Percentiles rank a stretch among this genome's conserved stretches.
These are phyloP conservation scores for Periconia digitata DNA, from an alignment of 2,329 filamentous ascomycete genomes.

Conservation along the genomic window DNA sequence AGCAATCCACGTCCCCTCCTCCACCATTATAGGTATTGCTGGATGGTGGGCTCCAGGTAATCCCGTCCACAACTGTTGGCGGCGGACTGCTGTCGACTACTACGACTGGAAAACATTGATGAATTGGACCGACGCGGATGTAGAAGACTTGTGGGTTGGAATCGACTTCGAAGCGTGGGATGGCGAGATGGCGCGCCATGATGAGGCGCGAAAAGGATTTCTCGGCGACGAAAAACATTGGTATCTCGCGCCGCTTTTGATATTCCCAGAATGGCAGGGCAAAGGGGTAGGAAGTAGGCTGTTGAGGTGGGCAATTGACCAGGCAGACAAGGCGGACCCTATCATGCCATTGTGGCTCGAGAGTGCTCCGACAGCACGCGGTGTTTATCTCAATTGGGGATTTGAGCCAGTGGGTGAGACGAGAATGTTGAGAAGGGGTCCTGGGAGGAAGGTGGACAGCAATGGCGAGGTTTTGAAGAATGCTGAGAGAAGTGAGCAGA, in stretches of 20 bases:
- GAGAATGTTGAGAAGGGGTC: constrained; percentile 26
- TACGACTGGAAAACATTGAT: constrained; percentile 24
- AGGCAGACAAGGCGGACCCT: constrained; percentile 28
- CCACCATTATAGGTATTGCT: constrained; percentile 26
- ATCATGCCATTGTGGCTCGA: constrained; percentile 34
- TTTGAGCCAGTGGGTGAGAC: constrained; percentile 23
- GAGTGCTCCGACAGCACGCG: constrained; percentile 22
- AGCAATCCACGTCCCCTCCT: constrained; percentile 22
- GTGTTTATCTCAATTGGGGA: constrained; percentile 33
- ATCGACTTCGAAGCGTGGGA: constrained; percentile 23
- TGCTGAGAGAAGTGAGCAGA: not conserved
- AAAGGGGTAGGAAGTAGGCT: constrained; percentile 29
- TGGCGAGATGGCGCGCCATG: constrained; percentile 15
- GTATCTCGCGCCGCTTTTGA: constrained; percentile 33
- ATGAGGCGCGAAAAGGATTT: constrained; percentile 17
- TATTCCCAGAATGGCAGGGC: constrained; percentile 33
- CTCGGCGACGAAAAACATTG: constrained; percentile 29
- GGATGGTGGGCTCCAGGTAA: constrained; percentile 26
- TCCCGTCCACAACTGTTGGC: constrained; percentile 24
- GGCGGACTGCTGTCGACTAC: constrained; percentile 16
- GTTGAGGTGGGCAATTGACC: constrained; percentile 32
- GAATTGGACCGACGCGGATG: constrained; percentile 24
- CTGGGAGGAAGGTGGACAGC: constrained; percentile 2
- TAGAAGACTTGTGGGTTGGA: constrained; percentile 28
- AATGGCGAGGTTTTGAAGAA: no score